Base-by-base conservation (phyloP, 1,284 basidiomycete species). In the Anthracocystis walkeri region DNA sequence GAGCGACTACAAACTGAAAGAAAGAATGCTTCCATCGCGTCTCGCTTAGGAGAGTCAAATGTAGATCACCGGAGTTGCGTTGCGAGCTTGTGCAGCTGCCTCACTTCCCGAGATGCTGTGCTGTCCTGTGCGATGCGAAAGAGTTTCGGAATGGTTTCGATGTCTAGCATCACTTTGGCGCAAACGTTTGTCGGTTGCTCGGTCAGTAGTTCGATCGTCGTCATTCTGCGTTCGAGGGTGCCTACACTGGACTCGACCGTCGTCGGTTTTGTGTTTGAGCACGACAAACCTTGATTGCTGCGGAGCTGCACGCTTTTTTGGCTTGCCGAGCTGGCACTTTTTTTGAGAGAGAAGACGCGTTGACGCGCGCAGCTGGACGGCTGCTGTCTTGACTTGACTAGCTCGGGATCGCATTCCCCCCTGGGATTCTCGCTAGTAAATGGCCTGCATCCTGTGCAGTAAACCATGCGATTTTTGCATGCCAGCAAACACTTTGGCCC, bases 61-160 rank as follows among this genome's bases (percentile, higher is more conserved):
- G 52, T 44, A 53, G 44, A 52, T 48, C 50, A 44, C 31, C 50
- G 58, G 58, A 44, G 29, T 54, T 48, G 50, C 51, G 52, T 52
- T 21, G 50, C 23, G 7, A 40, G 35, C 14, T 16, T 38, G 35
- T 38, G 16, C 41, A 42, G 41, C 41, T 42, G 41, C 7, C 11
- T 33, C 33, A 8, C 7, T 38, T 38, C 35, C 35, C 35, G 35
- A 38, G 14, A 14, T 38, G 35, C 35, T 38, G 35, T 14, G 33
- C 33, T 35, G 33, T 35, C 3, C 33, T 35, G 33, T 35, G 11
- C 33, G 33, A 33, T 33, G 6, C 33, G 7, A 33, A 33, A 33
- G 33, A 7, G 33, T 38, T 38, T 38, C 12, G 35, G 35, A 38
- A 16, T 38, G 35, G 35, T 38, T 38, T 38, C 12, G 35, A 38